phyloP scores from a whole-genome alignment of 2,329 filamentous ascomycete genomes.

The Colletotrichum falcatum region DNA sequence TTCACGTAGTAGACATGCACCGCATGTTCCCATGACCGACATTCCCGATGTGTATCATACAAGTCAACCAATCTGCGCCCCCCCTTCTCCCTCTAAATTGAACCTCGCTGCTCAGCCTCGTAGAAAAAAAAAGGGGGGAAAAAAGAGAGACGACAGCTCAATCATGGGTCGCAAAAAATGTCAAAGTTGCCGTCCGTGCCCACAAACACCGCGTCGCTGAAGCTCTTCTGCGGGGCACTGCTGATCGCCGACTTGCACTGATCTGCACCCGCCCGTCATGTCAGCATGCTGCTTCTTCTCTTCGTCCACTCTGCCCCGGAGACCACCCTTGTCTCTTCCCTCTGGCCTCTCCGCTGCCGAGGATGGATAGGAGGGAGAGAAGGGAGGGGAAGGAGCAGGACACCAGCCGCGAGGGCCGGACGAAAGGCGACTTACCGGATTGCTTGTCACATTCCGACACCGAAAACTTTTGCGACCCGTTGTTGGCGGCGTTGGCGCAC shows the following conservation, averaged over 20 bases:
- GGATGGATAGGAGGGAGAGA: no score
- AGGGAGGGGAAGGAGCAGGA: no score
- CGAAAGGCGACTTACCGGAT: constrained; percentile 51
- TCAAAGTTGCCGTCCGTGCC: constrained; percentile 58
- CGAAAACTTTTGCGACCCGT: constrained; percentile 47
- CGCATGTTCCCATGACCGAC: not conserved
- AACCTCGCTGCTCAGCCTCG: not conserved
- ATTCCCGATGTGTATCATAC: not conserved
- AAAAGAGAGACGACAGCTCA: not conserved
- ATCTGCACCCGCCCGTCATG: constrained; percentile 45
- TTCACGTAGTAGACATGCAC: constrained; percentile 19
- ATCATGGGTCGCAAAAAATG: constrained; percentile 59
- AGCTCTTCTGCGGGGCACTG: constrained; percentile 45
- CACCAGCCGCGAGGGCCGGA: not conserved
- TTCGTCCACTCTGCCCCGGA: not conserved
- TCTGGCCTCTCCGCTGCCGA: not conserved
- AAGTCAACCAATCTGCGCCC: not conserved
- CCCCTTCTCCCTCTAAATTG: not conserved
- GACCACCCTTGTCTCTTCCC: not conserved
- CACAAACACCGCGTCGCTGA: constrained; percentile 49
- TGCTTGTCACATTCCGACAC: constrained; percentile 61
- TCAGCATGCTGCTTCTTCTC: not conserved
- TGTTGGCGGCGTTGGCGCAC: constrained; percentile 59
- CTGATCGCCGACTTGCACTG: constrained; percentile 53
- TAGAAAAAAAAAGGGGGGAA: not conserved